Evolutionary conservation across 2,329 filamentous ascomycete species (phyloP).

Genomic region (Metarhizium guizhouense): DNA sequence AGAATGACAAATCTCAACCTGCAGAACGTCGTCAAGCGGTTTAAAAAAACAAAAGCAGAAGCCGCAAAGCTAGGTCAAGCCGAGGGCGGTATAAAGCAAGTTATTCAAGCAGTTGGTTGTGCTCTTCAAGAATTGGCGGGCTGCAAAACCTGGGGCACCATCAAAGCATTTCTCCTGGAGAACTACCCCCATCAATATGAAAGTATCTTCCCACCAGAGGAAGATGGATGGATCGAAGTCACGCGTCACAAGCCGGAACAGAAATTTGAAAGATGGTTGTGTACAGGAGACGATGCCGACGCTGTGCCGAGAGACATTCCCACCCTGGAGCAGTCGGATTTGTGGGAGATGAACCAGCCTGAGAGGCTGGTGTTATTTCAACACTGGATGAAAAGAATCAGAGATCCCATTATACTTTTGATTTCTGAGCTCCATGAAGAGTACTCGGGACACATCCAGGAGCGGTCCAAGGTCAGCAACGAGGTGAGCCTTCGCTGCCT

Average conservation of each 20-base stretch:
- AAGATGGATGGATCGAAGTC: slow-evolving; percentile 1
- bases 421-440: neutral
- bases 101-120: neutral
- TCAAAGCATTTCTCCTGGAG: neutral
- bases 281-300: neutral
- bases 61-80: slow-evolving; percentile 18
- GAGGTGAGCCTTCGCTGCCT: slow-evolving; percentile 22
- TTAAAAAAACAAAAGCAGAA: slow-evolving; percentile 30
- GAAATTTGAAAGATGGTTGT: slow-evolving; percentile 1
- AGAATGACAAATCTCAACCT: slow-evolving; percentile 42
- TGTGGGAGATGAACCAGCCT: neutral
- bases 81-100: neutral
- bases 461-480: slow-evolving; percentile 6
- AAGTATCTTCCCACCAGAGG: neutral
- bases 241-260: neutral
- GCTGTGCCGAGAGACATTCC: neutral
- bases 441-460: slow-evolving; percentile 1
- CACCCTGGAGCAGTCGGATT: neutral
- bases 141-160: neutral
- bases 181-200: neutral
- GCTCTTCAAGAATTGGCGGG: neutral
- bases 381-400: neutral
- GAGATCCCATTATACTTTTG: neutral
- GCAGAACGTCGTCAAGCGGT: slow-evolving; percentile 21
- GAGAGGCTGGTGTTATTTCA: neutral